These are phyloP conservation scores for Lunularia cruciata DNA, from an alignment of 225 moss, liverwort and hornwort genomes.

Conservation along the genomic window DNA sequence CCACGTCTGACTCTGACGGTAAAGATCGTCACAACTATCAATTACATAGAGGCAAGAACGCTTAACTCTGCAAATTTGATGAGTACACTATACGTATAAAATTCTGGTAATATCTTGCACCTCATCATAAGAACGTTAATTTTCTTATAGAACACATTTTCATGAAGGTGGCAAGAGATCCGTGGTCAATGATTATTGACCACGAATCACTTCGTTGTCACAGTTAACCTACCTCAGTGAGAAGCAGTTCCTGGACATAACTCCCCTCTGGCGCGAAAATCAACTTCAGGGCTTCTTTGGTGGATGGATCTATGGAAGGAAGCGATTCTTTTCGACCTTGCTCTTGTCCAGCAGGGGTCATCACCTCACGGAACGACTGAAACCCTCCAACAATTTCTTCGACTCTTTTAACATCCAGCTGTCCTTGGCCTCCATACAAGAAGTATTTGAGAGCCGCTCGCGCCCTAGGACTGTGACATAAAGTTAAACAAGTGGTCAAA, in stretches of 20 bases:
- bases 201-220: background rate
- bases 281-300: constrained; percentile 66
- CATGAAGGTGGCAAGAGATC: too few species aligned
- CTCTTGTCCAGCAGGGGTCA: constrained; percentile 51
- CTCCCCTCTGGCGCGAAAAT: constrained; percentile 80
- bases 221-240: constrained; percentile 61
- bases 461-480: constrained; percentile 67
- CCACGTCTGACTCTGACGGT: too few species aligned
- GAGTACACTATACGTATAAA: too few species aligned
- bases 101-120: too few species aligned
- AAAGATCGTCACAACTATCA: too few species aligned
- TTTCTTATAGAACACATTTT: too few species aligned
- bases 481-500: background rate
- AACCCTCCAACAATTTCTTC: constrained; percentile 75
- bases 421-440: constrained; percentile 70
- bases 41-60: too few species aligned
- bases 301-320: constrained; percentile 52
- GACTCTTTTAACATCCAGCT: constrained; percentile 70
- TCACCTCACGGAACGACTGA: constrained; percentile 73
- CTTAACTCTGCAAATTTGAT: too few species aligned
- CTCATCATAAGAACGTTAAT: background rate
- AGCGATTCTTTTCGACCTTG: constrained; percentile 32
- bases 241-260: constrained; percentile 79
- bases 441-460: constrained; percentile 80
- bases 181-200: too few species aligned